phyloP scores from a whole-genome alignment of 306 rosid species.

The Quercus alba region DNA sequence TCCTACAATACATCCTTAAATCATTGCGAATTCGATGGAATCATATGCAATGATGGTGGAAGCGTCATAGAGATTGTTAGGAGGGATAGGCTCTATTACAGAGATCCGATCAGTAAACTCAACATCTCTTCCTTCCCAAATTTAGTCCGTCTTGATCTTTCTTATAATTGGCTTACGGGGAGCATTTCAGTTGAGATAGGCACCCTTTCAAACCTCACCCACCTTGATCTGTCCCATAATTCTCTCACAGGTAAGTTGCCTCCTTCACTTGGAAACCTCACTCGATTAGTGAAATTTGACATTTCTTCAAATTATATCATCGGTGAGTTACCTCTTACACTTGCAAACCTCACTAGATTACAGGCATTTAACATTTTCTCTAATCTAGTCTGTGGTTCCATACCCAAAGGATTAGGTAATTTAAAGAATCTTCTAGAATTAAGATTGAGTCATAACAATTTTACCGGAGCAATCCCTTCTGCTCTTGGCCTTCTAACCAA shows the following conservation, averaged over 20 bases:
- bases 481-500: neutral
- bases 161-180: no score
- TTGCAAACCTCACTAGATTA: neutral
- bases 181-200: no score
- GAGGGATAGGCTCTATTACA: accelerated
- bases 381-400: neutral
- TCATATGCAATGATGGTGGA: neutral
- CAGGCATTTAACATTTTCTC: neutral
- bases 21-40: neutral
- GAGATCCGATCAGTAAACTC: neutral
- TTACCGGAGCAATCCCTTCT: neutral
- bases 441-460: neutral
- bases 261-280: no score
- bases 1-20: neutral
- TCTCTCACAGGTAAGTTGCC: no score
- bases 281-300: no score
- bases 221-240: no score
- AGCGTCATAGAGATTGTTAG: neutral
- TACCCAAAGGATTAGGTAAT: neutral
- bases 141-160: no score
- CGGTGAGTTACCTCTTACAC: neutral
- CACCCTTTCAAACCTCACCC: no score
- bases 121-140: no score
- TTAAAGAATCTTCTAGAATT: neutral
- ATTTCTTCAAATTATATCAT: no score